Evolutionary conservation across 2,329 filamentous ascomycete species (phyloP).

Genomic region (Grosmannia serpens): DNA sequence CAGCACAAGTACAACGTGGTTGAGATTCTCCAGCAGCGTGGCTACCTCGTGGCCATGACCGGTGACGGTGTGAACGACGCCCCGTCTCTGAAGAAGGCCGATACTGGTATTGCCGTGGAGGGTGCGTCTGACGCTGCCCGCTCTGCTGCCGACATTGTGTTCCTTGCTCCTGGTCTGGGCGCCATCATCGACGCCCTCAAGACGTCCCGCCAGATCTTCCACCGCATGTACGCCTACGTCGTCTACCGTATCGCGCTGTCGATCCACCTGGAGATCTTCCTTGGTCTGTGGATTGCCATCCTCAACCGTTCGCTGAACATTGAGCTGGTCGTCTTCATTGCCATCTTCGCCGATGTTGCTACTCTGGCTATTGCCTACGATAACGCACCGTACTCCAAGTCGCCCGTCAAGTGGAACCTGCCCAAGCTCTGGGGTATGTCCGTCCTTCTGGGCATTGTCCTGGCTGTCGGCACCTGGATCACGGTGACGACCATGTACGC

Average conservation of each 20-base stretch:
- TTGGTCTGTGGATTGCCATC: conserved; percentile 85
- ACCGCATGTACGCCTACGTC: conserved; percentile 94
- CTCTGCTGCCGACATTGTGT: conserved; percentile 86
- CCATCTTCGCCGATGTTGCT: conserved; percentile 87
- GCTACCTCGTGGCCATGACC: conserved; percentile 91
- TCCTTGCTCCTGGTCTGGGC: conserved; percentile 81
- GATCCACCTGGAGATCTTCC: conserved; percentile 82
- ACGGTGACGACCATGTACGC: conserved; percentile 76
- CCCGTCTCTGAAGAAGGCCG: conserved; percentile 86
- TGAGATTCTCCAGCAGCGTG: conserved; percentile 86
- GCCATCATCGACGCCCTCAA: conserved; percentile 89
- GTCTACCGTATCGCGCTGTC: conserved; percentile 91
- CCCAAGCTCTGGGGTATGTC: conserved; percentile 93
- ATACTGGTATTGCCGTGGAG: conserved; percentile 91
- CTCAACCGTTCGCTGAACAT: conserved; percentile 77
- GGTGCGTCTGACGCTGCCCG: conserved; percentile 84
- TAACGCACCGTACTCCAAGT: conserved; percentile 76
- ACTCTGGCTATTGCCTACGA: conserved; percentile 90
- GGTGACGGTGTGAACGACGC: conserved; percentile 94
- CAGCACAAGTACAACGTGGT: conserved; percentile 95
- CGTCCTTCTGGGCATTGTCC: conserved; percentile 66
- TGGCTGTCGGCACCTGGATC: conserved; percentile 80
- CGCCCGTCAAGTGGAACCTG: conserved; percentile 88
- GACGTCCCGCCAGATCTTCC: conserved; percentile 89
- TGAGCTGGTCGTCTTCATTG: conserved; percentile 83